These are phyloP conservation scores for Mortierella sp. DNA, from an alignment of 371 early-diverging fungal species.

Conservation along the genomic window DNA sequence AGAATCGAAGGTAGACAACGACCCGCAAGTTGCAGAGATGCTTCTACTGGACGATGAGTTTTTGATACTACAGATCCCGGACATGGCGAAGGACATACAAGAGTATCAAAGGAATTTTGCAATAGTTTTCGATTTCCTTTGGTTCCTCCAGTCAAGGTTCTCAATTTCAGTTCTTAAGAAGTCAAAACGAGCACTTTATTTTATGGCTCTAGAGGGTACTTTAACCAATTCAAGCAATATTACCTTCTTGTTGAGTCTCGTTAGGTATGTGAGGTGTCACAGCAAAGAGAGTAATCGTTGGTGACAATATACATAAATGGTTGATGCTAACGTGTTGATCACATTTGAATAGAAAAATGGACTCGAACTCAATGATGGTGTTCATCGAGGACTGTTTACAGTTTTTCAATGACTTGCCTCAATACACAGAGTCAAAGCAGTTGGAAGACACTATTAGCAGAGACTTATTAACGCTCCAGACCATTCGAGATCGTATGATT, in stretches of 20 bases:
- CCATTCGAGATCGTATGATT: conserved; percentile 54
- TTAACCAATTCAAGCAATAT: conserved; percentile 35
- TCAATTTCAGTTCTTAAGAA: conserved; percentile 59
- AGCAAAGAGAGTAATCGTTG: background rate
- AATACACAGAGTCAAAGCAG: background rate
- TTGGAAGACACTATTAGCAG: conserved; percentile 17
- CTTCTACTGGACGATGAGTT: conserved; percentile 70
- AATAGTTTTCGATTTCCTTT: conserved; percentile 64
- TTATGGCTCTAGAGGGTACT: conserved; percentile 62
- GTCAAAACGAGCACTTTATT: conserved; percentile 65
- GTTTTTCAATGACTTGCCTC: conserved; percentile 16
- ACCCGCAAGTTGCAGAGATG: conserved; percentile 63
- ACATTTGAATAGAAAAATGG: conserved; percentile 33
- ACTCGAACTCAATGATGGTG: conserved; percentile 47
- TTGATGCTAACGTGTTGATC: background rate
- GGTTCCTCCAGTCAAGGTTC: conserved; percentile 65
- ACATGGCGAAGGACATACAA: conserved; percentile 57
- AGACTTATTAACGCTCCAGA: conserved; percentile 53
- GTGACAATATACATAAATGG: background rate
- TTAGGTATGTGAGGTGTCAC: conserved; percentile 28
- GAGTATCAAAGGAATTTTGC: conserved; percentile 67
- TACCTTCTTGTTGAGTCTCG: conserved; percentile 29
- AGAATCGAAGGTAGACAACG: conserved; percentile 58
- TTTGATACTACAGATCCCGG: conserved; percentile 60
- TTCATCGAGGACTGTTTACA: conserved; percentile 48